Conservation (phyloP, 225 moss, liverwort and hornwort species). For the Takakia lepidozioides region DNA sequence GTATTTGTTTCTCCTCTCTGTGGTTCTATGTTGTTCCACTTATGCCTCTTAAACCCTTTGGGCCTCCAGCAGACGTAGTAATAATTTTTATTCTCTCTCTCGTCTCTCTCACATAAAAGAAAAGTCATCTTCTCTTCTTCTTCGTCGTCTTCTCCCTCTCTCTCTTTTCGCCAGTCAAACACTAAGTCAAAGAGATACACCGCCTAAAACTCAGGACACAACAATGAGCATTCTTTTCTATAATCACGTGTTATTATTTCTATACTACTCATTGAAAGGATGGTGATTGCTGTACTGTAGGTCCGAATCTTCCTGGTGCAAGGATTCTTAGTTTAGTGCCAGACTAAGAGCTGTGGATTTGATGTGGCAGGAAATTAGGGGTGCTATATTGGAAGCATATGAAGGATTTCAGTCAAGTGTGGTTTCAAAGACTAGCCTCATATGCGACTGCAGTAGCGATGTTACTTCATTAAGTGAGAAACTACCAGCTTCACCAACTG, state of each 20-base stretch:
- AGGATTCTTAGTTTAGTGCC: too few relatives aligned
- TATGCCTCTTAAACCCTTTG: neutral
- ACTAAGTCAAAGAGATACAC: too few relatives aligned
- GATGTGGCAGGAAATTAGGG: conserved; percentile 38
- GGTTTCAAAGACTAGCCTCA: conserved; percentile 23
- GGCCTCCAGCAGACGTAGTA: neutral
- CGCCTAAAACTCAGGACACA: too few relatives aligned
- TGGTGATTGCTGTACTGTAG: too few relatives aligned
- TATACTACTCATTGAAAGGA: too few relatives aligned
- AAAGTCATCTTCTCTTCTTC: too few relatives aligned
- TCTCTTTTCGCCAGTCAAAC: neutral
- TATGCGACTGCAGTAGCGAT: conserved; percentile 14
- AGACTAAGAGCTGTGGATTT: neutral
- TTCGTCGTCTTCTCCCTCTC: too few relatives aligned
- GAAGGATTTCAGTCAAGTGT: conserved; percentile 44
- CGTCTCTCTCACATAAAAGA: neutral
- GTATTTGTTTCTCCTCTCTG: neutral
- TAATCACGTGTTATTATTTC: too few relatives aligned
- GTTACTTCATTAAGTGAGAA: conserved; percentile 6
- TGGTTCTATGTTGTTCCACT: neutral
- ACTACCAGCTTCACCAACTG: conserved; percentile 14
- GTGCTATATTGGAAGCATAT: conserved; percentile 40
- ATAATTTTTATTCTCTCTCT: neutral
- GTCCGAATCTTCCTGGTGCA: too few relatives aligned
- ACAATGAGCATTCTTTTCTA: too few relatives aligned